These are phyloP conservation scores for Sporopachydermia quercuum DNA, from an alignment of 805 yeast genomes.

Conservation along the genomic window DNA sequence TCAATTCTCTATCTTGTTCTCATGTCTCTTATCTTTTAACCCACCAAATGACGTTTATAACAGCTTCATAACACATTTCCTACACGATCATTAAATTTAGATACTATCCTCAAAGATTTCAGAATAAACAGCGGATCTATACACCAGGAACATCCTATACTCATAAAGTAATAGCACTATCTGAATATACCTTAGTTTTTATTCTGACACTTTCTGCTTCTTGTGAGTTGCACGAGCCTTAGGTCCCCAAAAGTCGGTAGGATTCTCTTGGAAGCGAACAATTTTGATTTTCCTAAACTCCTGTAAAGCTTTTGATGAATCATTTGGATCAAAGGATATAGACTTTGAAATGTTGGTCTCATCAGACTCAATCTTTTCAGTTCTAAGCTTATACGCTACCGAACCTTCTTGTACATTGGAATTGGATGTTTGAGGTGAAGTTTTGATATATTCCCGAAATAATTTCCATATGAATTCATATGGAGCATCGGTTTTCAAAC, in stretches of 20 bases:
- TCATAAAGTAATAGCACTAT: too few relatives aligned
- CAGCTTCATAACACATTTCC: too few relatives aligned
- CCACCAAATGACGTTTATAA: too few relatives aligned
- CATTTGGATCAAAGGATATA: constrained; percentile 48
- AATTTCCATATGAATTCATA: constrained; percentile 67
- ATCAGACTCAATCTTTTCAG: constrained; percentile 13
- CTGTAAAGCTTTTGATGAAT: constrained; percentile 40
- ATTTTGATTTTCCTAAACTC: constrained; percentile 60
- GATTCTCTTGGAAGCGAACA: constrained; percentile 83
- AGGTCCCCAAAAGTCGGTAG: constrained; percentile 96
- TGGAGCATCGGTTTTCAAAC: constrained; percentile 83
- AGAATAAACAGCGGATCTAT: too few relatives aligned
- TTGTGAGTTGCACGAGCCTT: constrained; percentile 50
- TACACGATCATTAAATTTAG: too few relatives aligned
- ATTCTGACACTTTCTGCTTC: too few relatives aligned
- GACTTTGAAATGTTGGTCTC: constrained; percentile 16
- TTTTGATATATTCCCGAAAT: constrained; percentile 45
- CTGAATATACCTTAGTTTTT: too few relatives aligned
- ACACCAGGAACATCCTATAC: too few relatives aligned
- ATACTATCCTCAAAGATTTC: too few relatives aligned
- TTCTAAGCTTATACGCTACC: constrained; percentile 16
- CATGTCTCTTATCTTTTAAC: too few relatives aligned
- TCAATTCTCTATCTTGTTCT: too few relatives aligned
- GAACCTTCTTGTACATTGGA: constrained; percentile 16
- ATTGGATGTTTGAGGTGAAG: constrained; percentile 21